Conservation (phyloP, 106 monocot species). For the Dendrobium officinale region DNA sequence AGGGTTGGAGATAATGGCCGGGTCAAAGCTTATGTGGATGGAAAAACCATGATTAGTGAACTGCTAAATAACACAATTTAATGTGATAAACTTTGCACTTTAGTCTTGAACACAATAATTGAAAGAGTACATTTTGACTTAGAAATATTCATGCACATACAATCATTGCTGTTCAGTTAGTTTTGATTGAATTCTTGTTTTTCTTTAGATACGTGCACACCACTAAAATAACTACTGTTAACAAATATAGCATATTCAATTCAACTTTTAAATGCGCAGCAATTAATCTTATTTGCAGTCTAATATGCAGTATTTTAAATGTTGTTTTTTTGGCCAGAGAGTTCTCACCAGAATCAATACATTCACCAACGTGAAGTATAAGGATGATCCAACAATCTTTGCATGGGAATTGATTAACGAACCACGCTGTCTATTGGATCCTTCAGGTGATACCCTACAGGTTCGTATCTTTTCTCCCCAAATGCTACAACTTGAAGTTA, state of each 20-base stretch:
- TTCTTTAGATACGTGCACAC: background rate
- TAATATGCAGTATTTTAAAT: background rate
- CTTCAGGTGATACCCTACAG: conserved; percentile 74
- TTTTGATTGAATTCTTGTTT: background rate
- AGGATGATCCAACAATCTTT: conserved; percentile 84
- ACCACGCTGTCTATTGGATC: conserved; percentile 76
- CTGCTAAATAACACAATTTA: background rate
- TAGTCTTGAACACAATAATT: background rate
- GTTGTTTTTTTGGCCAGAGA: conserved; percentile 17
- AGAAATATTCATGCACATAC: background rate
- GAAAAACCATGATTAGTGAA: background rate
- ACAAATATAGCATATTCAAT: background rate
- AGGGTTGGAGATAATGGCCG: background rate
- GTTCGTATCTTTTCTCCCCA: conserved; percentile 12
- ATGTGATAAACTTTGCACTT: background rate
- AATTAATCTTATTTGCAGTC: background rate
- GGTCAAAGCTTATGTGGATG: background rate
- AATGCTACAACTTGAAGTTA: background rate
- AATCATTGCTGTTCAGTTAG: background rate
- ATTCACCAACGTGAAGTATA: conserved; percentile 57
- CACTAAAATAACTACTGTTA: background rate
- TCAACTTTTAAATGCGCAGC: background rate
- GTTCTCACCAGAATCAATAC: conserved; percentile 71
- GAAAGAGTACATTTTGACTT: background rate
- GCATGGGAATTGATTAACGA: conserved; percentile 98